A percentile compares a stretch with the other conserved stretches of the same genome.
phyloP scores from a whole-genome alignment of 1,284 basidiomycete species.

The Coniferiporia weirii region DNA sequence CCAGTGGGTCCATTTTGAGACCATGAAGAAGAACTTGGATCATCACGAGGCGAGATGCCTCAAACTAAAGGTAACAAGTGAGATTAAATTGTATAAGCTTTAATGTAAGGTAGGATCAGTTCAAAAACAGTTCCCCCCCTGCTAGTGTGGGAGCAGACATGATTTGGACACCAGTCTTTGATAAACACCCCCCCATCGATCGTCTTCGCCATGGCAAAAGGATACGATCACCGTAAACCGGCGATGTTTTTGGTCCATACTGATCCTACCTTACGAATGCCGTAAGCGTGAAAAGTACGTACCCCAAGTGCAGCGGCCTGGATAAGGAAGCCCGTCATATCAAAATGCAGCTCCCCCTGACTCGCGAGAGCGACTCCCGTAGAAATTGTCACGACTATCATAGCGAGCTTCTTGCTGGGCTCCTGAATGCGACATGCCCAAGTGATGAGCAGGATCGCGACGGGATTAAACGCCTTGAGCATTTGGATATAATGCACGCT shows the following conservation, averaged over 20 bases:
- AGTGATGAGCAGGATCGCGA: conserved; percentile 92
- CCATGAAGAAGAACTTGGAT: conserved; percentile 95
- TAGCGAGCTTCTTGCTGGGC: conserved; percentile 72
- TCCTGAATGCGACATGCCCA: conserved; percentile 89
- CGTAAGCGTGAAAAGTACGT: conserved; percentile 27
- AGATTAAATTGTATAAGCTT: neutral
- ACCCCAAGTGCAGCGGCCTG: conserved; percentile 79
- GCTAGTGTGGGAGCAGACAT: too few relatives aligned
- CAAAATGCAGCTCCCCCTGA: conserved; percentile 84
- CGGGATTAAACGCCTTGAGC: conserved; percentile 98
- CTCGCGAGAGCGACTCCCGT: conserved; percentile 85
- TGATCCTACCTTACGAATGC: neutral
- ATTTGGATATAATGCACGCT: conserved; percentile 95
- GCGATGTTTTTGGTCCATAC: neutral
- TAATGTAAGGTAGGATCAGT: conserved; percentile 9
- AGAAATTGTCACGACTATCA: conserved; percentile 92
- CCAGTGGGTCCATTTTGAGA: conserved; percentile 95
- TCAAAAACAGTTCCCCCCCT: neutral
- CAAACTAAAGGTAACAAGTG: conserved; percentile 48
- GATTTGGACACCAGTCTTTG: too few relatives aligned
- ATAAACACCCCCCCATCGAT: too few relatives aligned
- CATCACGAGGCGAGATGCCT: conserved; percentile 90
- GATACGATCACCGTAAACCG: neutral
- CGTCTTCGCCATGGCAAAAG: too few relatives aligned
- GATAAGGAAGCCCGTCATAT: conserved; percentile 81